phyloP scores from a whole-genome alignment of 495 filamentous ascomycete species.

The Evansstolkia leycettana region DNA sequence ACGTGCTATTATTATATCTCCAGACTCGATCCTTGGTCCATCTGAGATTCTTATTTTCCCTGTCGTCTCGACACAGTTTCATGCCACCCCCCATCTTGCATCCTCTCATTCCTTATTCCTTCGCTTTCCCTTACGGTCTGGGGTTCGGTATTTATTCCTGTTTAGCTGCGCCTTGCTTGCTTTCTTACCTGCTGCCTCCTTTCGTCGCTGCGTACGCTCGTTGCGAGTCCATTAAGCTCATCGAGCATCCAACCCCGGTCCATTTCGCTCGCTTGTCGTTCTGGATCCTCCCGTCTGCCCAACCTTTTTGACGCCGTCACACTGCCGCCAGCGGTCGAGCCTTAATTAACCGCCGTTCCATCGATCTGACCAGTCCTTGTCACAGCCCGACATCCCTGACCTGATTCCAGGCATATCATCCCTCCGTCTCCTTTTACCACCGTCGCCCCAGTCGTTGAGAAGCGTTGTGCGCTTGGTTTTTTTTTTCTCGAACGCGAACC shows the following conservation, averaged over 20 bases:
- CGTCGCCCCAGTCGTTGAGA: no score
- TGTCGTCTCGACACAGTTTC: conserved; percentile 1
- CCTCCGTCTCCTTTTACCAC: neutral
- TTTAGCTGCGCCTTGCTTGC: neutral
- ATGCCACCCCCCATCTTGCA: conserved; percentile 4
- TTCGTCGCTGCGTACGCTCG: neutral
- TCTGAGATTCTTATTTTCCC: conserved; percentile 2
- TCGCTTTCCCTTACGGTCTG: no score
- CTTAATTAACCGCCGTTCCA: conserved; percentile 13
- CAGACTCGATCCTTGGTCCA: no score
- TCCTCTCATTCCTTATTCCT: conserved; percentile 1
- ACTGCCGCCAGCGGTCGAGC: conserved; percentile 22
- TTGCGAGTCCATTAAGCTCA: neutral
- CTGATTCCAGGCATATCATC: neutral
- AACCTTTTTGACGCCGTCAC: conserved; percentile 17
- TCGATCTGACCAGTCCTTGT: neutral
- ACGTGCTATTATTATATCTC: no score
- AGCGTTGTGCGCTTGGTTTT: no score
- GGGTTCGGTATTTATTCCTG: neutral
- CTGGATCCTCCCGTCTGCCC: conserved; percentile 8
- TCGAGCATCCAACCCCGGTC: neutral
- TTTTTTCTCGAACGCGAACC: neutral
- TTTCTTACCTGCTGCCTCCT: conserved; percentile 4
- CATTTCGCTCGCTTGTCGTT: conserved; percentile 1
- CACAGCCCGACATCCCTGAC: neutral